These are phyloP conservation scores for Tricholoma sp. DNA, from an alignment of 768 basidiomycete genomes.

Conservation along the genomic window DNA sequence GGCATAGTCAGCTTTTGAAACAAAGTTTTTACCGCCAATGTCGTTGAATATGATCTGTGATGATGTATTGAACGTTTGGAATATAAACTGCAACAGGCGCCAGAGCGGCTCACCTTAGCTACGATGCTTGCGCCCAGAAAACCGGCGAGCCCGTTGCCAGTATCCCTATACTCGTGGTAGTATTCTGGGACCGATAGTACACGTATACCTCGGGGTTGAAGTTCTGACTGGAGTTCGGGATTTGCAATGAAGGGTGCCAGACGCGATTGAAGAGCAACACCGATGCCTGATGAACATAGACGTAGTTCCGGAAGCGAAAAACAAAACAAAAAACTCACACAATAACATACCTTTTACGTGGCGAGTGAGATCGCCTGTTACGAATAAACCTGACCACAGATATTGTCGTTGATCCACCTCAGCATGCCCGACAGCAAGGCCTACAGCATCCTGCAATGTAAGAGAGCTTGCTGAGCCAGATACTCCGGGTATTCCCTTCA, in stretches of 20 bases:
- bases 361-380: constrained; percentile 72
- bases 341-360: constrained; percentile 59
- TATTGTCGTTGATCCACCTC: constrained; percentile 66
- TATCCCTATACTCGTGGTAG: constrained; percentile 86
- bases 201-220: constrained; percentile 63
- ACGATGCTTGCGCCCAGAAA: constrained; percentile 80
- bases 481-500: constrained; percentile 34
- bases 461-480: constrained; percentile 26
- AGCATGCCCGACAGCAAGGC: constrained; percentile 51
- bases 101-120: constrained; percentile 57
- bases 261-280: constrained; percentile 65
- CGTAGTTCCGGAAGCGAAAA: not conserved
- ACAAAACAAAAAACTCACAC: not conserved
- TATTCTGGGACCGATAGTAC: constrained; percentile 77
- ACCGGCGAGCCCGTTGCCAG: constrained; percentile 73
- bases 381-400: constrained; percentile 74
- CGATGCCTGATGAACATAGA: constrained; percentile 42
- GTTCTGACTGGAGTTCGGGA: constrained; percentile 61
- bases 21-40: constrained; percentile 57
- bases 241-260: constrained; percentile 57
- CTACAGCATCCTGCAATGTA: constrained; percentile 65
- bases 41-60: constrained; percentile 73
- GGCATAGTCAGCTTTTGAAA: constrained; percentile 76
- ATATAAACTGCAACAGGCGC: not conserved
- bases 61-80: constrained; percentile 8